phyloP scores from a whole-genome alignment of 2,329 filamentous ascomycete species.

The Diplocarpon mali region DNA sequence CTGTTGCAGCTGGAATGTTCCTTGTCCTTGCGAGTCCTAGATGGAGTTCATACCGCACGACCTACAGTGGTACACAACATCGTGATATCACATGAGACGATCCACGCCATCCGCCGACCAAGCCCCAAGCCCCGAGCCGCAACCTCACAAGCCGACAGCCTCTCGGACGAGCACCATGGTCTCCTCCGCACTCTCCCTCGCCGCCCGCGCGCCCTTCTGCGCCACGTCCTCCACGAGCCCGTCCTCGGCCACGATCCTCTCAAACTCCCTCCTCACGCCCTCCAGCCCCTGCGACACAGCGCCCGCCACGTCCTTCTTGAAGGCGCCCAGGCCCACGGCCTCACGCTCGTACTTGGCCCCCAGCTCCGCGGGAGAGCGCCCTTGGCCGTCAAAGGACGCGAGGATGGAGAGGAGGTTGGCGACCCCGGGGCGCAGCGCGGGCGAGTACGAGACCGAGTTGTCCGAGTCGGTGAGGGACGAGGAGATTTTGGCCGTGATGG shows the following conservation, averaged over 20 bases:
- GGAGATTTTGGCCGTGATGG: conserved; percentile 60
- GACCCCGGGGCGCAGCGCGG: conserved; percentile 60
- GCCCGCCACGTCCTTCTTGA: conserved; percentile 55
- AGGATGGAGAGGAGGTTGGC: conserved; percentile 77
- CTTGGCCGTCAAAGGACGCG: conserved; percentile 49
- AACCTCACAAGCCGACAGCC: conserved; percentile 28
- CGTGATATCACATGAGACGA: too few relatives aligned
- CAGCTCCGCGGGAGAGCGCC: conserved; percentile 32
- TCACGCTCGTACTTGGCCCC: conserved; percentile 28
- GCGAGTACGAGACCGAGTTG: conserved; percentile 61
- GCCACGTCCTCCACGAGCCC: conserved; percentile 47
- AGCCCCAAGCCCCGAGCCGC: too few relatives aligned
- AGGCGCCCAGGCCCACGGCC: conserved; percentile 38
- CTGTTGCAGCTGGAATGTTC: too few relatives aligned
- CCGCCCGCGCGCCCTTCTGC: conserved; percentile 46
- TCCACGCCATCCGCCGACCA: too few relatives aligned
- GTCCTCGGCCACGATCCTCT: conserved; percentile 37
- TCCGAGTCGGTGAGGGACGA: conserved; percentile 66
- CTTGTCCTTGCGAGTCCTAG: too few relatives aligned
- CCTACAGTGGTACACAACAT: too few relatives aligned
- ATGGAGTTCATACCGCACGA: too few relatives aligned
- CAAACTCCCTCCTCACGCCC: conserved; percentile 46
- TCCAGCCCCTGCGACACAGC: conserved; percentile 42
- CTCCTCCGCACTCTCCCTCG: conserved; percentile 45
- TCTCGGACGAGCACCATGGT: conserved; percentile 36